These are phyloP conservation scores for Nannochloris sp. DNA, from an alignment of 139 green algal species.

Conservation along the genomic window DNA sequence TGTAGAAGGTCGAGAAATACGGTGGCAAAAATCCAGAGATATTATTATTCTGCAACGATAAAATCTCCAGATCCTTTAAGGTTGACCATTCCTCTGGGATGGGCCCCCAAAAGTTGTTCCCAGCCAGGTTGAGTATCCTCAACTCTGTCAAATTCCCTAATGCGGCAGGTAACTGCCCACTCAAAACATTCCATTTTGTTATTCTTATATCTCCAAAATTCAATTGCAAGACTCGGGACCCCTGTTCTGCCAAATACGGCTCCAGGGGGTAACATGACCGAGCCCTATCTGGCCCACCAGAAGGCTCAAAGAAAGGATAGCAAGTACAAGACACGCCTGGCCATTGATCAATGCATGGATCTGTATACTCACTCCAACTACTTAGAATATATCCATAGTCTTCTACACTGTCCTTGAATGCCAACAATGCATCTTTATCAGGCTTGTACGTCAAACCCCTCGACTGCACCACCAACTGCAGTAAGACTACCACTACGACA, in stretches of 20 bases:
- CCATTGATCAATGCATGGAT: constrained; percentile 35
- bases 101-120: constrained; percentile 22
- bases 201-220: constrained; percentile 23
- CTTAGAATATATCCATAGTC: constrained; percentile 15
- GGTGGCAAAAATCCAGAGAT: not conserved
- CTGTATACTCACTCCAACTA: constrained; percentile 18
- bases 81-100: constrained; percentile 14
- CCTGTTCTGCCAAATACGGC: not conserved
- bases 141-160: constrained; percentile 17
- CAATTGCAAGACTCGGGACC: constrained; percentile 25
- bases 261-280: constrained; percentile 9
- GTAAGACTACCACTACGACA: no score
- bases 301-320: constrained; percentile 3
- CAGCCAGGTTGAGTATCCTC: constrained; percentile 24
- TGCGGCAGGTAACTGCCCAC: not conserved
- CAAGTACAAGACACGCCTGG: constrained; percentile 27
- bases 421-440: constrained; percentile 39
- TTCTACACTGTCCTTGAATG: constrained; percentile 25
- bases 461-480: no score
- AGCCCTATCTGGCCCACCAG: not conserved
- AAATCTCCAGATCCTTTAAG: constrained; percentile 18
- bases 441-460: not conserved
- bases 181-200: constrained; percentile 20
- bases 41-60: constrained; percentile 25
- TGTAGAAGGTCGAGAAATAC: not conserved